These are phyloP conservation scores for Exsudoporus floridanus DNA, from an alignment of 1,284 basidiomycete genomes.

Conservation along the genomic window DNA sequence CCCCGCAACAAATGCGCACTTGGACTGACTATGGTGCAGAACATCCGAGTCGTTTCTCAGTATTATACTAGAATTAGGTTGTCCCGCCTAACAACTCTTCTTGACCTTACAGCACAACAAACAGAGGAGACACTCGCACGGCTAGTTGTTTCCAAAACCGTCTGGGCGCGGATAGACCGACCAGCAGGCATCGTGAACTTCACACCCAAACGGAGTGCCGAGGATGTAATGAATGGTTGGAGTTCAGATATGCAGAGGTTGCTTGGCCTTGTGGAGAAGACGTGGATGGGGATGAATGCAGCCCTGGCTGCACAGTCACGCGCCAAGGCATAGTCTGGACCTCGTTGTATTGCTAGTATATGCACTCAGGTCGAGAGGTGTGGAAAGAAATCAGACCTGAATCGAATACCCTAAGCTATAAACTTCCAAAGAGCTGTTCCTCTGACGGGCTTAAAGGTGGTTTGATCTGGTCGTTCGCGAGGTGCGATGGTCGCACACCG, in stretches of 20 bases:
- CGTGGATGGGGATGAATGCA: slow-evolving; percentile 88
- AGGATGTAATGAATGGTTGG: slow-evolving; percentile 97
- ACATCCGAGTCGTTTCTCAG: slow-evolving; percentile 90
- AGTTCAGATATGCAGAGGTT: slow-evolving; percentile 93
- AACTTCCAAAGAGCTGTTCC: slow-evolving; percentile 19
- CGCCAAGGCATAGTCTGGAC: slow-evolving; percentile 46
- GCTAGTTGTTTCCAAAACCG: slow-evolving; percentile 87
- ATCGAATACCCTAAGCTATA: slow-evolving; percentile 15
- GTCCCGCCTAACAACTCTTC: slow-evolving; percentile 77
- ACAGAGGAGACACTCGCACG: slow-evolving; percentile 89
- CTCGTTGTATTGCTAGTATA: slow-evolving; percentile 26
- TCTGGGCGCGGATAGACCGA: slow-evolving; percentile 94
- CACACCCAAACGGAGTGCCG: slow-evolving; percentile 71
- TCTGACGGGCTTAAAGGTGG: slow-evolving; percentile 16
- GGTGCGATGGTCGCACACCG: slow-evolving; percentile 63
- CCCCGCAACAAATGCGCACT: background rate
- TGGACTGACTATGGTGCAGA: slow-evolving; percentile 51
- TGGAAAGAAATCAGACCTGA: background rate
- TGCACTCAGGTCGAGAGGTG: slow-evolving; percentile 6
- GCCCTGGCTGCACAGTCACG: slow-evolving; percentile 78
- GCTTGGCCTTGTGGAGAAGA: slow-evolving; percentile 77
- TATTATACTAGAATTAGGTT: slow-evolving; percentile 97
- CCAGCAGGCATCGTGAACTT: slow-evolving; percentile 90
- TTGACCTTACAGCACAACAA: slow-evolving; percentile 80
- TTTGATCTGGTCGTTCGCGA: slow-evolving; percentile 21